These are phyloP conservation scores for Talaromyces borbonicus DNA, from an alignment of 495 filamentous ascomycete species.

Conservation along the genomic window DNA sequence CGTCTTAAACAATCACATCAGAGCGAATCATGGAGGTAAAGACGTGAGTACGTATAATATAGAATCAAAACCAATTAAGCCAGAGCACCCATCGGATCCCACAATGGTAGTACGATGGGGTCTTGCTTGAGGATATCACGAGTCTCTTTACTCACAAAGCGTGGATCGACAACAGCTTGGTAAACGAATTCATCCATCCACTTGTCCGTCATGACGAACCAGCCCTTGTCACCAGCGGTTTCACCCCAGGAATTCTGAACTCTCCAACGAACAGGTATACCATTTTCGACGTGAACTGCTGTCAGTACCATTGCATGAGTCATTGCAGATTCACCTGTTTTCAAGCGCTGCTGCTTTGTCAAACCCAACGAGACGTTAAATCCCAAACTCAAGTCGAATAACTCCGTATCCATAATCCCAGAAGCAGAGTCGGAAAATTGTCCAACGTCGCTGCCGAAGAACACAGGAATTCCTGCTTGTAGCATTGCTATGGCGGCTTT, in stretches of 20 bases:
- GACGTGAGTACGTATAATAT: too few species aligned
- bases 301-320: slow-evolving; percentile 90
- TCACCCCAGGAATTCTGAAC: slow-evolving; percentile 82
- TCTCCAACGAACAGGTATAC: slow-evolving; percentile 60
- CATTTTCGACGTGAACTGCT: slow-evolving; percentile 63
- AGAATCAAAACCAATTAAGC: slow-evolving; percentile 49
- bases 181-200: slow-evolving; percentile 89
- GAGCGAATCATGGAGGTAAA: too few species aligned
- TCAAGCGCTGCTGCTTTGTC: slow-evolving; percentile 61
- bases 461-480: slow-evolving; percentile 61
- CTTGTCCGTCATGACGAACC: slow-evolving; percentile 75
- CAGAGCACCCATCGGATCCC: slow-evolving; percentile 84
- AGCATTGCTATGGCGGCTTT: slow-evolving; percentile 66
- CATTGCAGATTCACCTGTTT: slow-evolving; percentile 66
- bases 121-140: slow-evolving; percentile 58
- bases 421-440: slow-evolving; percentile 54
- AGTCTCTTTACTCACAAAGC: slow-evolving; percentile 54
- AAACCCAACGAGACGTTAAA: slow-evolving; percentile 64
- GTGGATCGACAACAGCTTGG: slow-evolving; percentile 75
- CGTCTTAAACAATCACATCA: too few species aligned
- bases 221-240: slow-evolving; percentile 57
- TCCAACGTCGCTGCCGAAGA: slow-evolving; percentile 83
- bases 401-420: slow-evolving; percentile 68
- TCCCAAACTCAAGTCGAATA: slow-evolving; percentile 67
- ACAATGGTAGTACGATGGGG: slow-evolving; percentile 61